Conservation (phyloP, 2,329 filamentous ascomycete species). For the Sporothrix curviconia region DNA sequence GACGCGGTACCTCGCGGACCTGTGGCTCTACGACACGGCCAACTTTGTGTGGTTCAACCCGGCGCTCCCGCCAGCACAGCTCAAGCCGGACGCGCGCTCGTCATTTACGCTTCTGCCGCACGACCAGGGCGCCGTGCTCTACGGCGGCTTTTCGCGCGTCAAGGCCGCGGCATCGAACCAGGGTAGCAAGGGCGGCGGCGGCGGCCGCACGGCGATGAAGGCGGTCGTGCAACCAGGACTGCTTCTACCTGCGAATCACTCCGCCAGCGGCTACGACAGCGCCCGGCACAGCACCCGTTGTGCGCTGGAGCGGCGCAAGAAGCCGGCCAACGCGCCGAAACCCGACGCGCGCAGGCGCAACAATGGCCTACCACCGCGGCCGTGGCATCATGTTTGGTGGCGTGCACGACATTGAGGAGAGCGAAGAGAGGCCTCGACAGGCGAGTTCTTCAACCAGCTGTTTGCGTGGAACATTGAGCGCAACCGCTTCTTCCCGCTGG, state of each 20-base stretch:
- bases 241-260: constrained; percentile 81
- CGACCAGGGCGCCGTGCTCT: constrained; percentile 82
- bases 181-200: constrained; percentile 47
- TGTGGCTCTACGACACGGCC: constrained; percentile 92
- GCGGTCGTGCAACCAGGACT: constrained; percentile 91
- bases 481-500: constrained; percentile 86
- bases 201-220: constrained; percentile 60
- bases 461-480: constrained; percentile 93
- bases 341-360: constrained; percentile 77
- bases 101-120: constrained; percentile 90
- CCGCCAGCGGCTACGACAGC: constrained; percentile 63
- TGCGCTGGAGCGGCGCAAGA: constrained; percentile 90
- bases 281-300: constrained; percentile 57
- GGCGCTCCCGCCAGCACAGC: constrained; percentile 64
- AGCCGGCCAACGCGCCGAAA: constrained; percentile 82
- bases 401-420: constrained; percentile 86
- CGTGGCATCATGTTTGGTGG: constrained; percentile 90
- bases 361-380: constrained; percentile 91
- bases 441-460: constrained; percentile 89
- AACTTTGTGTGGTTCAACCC: constrained; percentile 81
- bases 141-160: constrained; percentile 87
- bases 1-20: constrained; percentile 85
- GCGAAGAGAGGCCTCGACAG: constrained; percentile 92
- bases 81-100: constrained; percentile 84
- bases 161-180: constrained; percentile 64